phyloP scores from a whole-genome alignment of 2,329 filamentous ascomycete species.

The Talaromyces sp. region DNA sequence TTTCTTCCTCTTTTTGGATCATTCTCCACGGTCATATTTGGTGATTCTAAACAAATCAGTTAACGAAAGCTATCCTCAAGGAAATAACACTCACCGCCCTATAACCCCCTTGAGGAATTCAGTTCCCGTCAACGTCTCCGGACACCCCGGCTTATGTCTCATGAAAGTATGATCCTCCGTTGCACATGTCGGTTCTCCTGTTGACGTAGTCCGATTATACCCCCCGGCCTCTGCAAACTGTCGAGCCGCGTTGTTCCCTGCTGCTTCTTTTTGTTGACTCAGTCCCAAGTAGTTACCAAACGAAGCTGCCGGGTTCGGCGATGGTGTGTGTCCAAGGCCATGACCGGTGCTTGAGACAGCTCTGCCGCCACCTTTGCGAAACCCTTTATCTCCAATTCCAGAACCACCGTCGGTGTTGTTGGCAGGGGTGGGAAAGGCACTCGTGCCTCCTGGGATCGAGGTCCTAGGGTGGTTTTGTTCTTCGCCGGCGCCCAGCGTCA shows the following conservation, averaged over 20 bases:
- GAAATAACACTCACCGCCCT: constrained; percentile 2
- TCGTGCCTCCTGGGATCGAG: constrained; percentile 12
- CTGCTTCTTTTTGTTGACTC: constrained; percentile 17
- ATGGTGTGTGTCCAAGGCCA: constrained; percentile 6
- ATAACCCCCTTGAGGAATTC: constrained; percentile 13
- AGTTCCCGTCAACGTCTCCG: constrained; percentile 1
- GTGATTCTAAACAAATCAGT: background rate
- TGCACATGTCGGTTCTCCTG: constrained; percentile 3
- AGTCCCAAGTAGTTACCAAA: constrained; percentile 25
- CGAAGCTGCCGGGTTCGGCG: constrained; percentile 19
- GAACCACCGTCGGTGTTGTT: constrained; percentile 13
- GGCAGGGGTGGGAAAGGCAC: constrained; percentile 10
- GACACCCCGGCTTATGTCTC: constrained; percentile 11
- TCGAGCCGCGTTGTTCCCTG: constrained; percentile 1
- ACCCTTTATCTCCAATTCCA: constrained; percentile 9
- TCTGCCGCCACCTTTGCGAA: constrained; percentile 9
- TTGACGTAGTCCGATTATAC: constrained; percentile 9
- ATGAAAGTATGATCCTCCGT: constrained; percentile 12
- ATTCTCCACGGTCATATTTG: constrained; percentile 1
- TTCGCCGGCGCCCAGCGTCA: constrained; percentile 7
- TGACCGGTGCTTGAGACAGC: constrained; percentile 2
- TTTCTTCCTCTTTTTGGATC: background rate
- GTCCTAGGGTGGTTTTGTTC: constrained; percentile 7
- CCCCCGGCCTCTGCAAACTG: constrained; percentile 1
- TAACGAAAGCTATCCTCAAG: background rate